phyloP scores from a whole-genome alignment of 805 yeast genomes.

The Grigorovia jiainica region DNA sequence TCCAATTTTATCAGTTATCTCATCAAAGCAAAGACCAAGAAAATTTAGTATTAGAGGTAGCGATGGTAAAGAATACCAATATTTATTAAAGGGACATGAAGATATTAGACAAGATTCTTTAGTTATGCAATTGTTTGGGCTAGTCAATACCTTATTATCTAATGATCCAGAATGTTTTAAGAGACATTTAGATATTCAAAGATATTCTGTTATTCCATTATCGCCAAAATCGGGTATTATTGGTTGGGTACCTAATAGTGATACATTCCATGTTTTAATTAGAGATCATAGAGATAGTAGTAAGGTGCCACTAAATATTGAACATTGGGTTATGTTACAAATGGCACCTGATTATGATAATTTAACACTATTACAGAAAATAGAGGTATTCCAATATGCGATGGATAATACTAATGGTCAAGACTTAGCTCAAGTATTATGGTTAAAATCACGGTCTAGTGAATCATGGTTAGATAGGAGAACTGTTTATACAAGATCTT shows the following conservation, averaged over 20 bases:
- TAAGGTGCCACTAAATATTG: constrained; percentile 80
- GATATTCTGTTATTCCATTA: constrained; percentile 84
- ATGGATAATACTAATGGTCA: constrained; percentile 92
- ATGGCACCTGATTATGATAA: constrained; percentile 95
- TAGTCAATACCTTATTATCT: constrained; percentile 78
- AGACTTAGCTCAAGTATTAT: constrained; percentile 84
- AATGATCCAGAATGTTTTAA: constrained; percentile 93
- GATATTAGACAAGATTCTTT: constrained; percentile 93
- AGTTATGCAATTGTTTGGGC: constrained; percentile 93
- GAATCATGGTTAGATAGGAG: constrained; percentile 97
- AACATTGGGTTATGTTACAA: constrained; percentile 88
- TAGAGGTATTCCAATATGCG: constrained; percentile 93
- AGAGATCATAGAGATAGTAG: constrained; percentile 88
- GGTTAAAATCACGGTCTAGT: constrained; percentile 92
- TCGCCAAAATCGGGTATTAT: constrained; percentile 93
- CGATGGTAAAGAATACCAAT: constrained; percentile 81
- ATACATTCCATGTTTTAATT: constrained; percentile 87
- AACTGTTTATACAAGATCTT: constrained; percentile 86
- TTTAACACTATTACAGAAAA: constrained; percentile 78
- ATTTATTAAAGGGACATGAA: constrained; percentile 82
- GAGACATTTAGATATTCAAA: constrained; percentile 86
- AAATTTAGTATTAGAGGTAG: constrained; percentile 66
- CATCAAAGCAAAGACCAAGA: constrained; percentile 93
- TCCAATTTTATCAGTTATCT: constrained; percentile 70
- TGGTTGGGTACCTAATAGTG: constrained; percentile 96